These are phyloP conservation scores for Protea cynaroides DNA, from an alignment of 164 flowering plant species.

Conservation along the genomic window DNA sequence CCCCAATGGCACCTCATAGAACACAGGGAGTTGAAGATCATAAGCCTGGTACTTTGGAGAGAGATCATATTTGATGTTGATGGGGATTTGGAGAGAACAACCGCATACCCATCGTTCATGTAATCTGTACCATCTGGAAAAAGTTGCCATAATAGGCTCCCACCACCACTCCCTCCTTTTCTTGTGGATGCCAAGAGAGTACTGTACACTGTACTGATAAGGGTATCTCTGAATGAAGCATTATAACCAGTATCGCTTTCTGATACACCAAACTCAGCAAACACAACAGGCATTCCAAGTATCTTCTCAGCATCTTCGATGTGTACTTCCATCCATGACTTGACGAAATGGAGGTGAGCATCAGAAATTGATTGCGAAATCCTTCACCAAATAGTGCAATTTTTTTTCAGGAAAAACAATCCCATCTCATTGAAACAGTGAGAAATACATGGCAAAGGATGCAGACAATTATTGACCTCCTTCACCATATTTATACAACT, in stretches of 20 bases:
- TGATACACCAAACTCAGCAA: conserved; percentile 82
- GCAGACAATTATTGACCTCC: too few species aligned
- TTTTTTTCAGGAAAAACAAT: neutral
- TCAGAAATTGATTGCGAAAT: conserved; percentile 58
- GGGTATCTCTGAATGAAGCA: conserved; percentile 48
- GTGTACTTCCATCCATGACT: conserved; percentile 88
- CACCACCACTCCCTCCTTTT: conserved; percentile 84
- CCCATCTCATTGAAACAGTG: neutral
- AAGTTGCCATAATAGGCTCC: conserved; percentile 83
- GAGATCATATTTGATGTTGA: conserved; percentile 63
- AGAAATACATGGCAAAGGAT: neutral
- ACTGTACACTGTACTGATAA: conserved; percentile 54
- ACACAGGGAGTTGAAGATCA: conserved; percentile 59
- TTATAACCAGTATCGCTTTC: conserved; percentile 68
- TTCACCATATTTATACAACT: too few species aligned
- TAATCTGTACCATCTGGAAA: conserved; percentile 87
- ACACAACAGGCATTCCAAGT: conserved; percentile 84
- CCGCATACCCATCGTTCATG: conserved; percentile 93
- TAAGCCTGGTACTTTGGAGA: conserved; percentile 62
- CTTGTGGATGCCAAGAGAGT: conserved; percentile 50
- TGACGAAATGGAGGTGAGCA: conserved; percentile 52
- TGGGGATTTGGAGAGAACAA: conserved; percentile 59
- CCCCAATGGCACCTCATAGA: conserved; percentile 66
- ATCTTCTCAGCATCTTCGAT: conserved; percentile 73
- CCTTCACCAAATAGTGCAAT: conserved; percentile 35